Conservation (phyloP, 1,284 basidiomycete species). For the Pascua sp. region DNA sequence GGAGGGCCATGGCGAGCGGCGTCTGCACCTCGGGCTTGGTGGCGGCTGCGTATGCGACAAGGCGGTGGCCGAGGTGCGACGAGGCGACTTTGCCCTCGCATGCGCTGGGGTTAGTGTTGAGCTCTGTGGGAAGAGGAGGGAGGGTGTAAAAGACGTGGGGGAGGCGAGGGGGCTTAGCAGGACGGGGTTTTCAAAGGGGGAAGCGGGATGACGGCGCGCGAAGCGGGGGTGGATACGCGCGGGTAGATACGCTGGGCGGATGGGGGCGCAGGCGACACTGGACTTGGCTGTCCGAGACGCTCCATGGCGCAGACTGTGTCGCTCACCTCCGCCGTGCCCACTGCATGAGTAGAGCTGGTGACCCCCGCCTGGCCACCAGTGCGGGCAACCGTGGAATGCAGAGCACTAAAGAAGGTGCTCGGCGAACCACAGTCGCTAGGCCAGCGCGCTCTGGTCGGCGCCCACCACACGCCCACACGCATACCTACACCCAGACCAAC, state of each 20-base stretch:
- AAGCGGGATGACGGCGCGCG: neutral
- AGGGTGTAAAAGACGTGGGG: too few relatives aligned
- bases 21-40: conserved; percentile 43
- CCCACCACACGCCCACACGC: too few relatives aligned
- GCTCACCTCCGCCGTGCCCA: too few relatives aligned
- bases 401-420: too few relatives aligned
- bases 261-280: too few relatives aligned
- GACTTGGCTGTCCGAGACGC: too few relatives aligned
- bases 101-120: conserved; percentile 20
- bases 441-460: too few relatives aligned
- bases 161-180: neutral
- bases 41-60: conserved; percentile 35
- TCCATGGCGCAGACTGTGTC: too few relatives aligned
- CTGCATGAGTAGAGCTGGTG: too few relatives aligned
- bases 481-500: neutral
- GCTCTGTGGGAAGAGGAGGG: neutral
- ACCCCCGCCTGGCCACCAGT: too few relatives aligned
- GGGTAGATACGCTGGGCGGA: neutral
- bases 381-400: too few relatives aligned
- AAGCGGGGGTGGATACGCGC: neutral
- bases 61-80: conserved; percentile 48
- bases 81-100: conserved; percentile 42
- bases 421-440: too few relatives aligned
- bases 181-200: neutral
- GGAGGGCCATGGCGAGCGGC: conserved; percentile 34